Evolutionary conservation across 2,329 filamentous ascomycete genomes (phyloP), one percentile per base, ranked within the genome.

Genomic region (Periconia digitata): DNA sequence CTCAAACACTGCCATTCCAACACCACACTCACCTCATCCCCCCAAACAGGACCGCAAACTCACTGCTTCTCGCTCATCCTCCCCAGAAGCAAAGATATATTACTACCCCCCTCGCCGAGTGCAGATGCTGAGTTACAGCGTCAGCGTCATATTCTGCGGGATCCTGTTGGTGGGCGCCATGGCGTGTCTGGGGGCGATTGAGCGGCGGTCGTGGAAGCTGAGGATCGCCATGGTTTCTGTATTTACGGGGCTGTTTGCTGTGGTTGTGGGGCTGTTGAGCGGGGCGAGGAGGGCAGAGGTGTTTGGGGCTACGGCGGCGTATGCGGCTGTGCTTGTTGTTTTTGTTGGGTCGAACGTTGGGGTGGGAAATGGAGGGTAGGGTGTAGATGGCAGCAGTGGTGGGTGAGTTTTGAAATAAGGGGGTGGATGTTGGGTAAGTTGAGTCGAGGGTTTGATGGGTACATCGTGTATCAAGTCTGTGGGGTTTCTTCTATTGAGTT

Each of bases 61-160:
- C 3, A 16, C 21, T 27, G 23, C 7, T 15, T 12, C 18, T 13
- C 20, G n/a, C 8, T n/a, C n/a, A n/a, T n/a, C n/a, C n/a, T n/a
- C n/a, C n/a, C 37, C 23, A 4, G 23, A 46, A 36, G 17, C 44
- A 17, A 18, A 46, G 10, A 41, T 46, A 1, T 46, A 40, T 32
- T 40, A 46, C 29, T 46, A 35, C 38, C 44, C 37, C 12, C n/a
- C 44, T n/a, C 44, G 38, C 6, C 44, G 37, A 8, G 44, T 46
- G 3, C 44, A 46, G 37, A 46, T 41, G 22, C 16, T 41, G 21
- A 46, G 38, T 37, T 46, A 46, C 18, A 46, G 18, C 2, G 18
- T 47, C 2, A 47, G 29, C 16, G 40, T 32, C 18, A 43, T 37
- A 10, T 13, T 43, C 16, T 42, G 39, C n/a, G 45, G 16, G 16